phyloP scores from a whole-genome alignment of 2,329 filamentous ascomycete species.

The Phaeosphaeriaceae sp. region DNA sequence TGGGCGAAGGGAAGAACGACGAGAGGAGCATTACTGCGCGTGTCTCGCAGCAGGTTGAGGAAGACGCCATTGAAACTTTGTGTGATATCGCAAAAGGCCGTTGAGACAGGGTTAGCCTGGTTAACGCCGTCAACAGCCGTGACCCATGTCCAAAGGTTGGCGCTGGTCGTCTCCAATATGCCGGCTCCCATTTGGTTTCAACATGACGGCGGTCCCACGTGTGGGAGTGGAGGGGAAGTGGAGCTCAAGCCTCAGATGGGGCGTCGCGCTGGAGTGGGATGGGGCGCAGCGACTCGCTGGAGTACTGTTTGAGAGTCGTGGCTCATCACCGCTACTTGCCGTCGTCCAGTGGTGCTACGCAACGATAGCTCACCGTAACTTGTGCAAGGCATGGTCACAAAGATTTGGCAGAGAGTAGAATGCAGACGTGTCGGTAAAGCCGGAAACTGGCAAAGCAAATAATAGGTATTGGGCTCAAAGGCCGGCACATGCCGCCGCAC shows the following conservation, averaged over 20 bases:
- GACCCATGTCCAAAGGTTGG: slow-evolving; percentile 27
- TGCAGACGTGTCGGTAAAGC: slow-evolving; percentile 17
- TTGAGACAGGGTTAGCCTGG: slow-evolving; percentile 23
- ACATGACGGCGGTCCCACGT: slow-evolving; percentile 26
- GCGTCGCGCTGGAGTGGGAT: no score
- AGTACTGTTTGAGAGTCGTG: slow-evolving; percentile 15
- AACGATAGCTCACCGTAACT: slow-evolving; percentile 16
- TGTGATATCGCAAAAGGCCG: slow-evolving; percentile 9
- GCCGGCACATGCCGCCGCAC: not conserved
- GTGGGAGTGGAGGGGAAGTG: slow-evolving; percentile 32
- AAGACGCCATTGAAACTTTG: slow-evolving; percentile 12
- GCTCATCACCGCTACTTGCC: slow-evolving; percentile 19
- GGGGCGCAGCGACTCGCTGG: slow-evolving; percentile 20
- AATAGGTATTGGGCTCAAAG: no score
- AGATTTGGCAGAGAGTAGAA: no score
- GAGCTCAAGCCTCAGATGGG: slow-evolving; percentile 22
- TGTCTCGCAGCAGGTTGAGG: not conserved
- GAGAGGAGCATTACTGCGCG: not conserved
- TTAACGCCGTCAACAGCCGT: slow-evolving; percentile 25
- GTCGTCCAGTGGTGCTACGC: slow-evolving; percentile 6
- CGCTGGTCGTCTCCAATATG: slow-evolving; percentile 27
- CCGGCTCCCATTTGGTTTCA: slow-evolving; percentile 36
- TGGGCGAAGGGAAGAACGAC: no score
- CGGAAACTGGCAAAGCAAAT: slow-evolving; percentile 13
- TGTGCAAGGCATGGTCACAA: slow-evolving; percentile 8